Evolutionary conservation across 2,329 filamentous ascomycete species (phyloP).

Genomic region (Cladosporium sp.): DNA sequence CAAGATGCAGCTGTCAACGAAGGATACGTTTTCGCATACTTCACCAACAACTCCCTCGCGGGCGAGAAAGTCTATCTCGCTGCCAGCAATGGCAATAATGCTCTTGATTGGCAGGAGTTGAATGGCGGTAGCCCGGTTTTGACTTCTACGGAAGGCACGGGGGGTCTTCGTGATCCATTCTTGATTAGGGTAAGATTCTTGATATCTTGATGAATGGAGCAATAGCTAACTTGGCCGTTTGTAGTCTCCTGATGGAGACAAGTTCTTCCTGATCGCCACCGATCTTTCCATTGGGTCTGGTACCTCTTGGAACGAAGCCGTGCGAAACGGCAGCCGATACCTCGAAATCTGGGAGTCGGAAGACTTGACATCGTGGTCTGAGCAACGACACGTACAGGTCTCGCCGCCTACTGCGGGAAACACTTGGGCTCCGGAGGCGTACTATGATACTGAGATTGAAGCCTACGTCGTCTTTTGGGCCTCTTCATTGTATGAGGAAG

Average conservation of each 20-base stretch:
- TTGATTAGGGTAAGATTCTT: constrained; percentile 38
- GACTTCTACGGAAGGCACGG: constrained; percentile 44
- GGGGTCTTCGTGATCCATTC: constrained; percentile 50
- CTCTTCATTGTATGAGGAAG: constrained; percentile 41
- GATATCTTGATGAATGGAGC: no score
- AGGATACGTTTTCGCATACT: constrained; percentile 51
- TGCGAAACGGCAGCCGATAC: constrained; percentile 46
- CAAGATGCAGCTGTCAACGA: constrained; percentile 14
- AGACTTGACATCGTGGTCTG: constrained; percentile 49
- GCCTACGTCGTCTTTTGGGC: constrained; percentile 46
- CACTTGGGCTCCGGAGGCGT: constrained; percentile 52
- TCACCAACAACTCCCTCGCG: constrained; percentile 40
- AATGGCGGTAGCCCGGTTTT: constrained; percentile 46
- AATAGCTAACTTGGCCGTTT: no score
- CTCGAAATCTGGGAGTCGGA: constrained; percentile 51
- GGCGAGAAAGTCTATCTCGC: constrained; percentile 53
- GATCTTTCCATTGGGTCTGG: constrained; percentile 52
- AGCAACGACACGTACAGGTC: constrained; percentile 47
- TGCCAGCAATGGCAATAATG: constrained; percentile 50
- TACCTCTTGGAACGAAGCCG: constrained; percentile 48
- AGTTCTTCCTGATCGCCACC: constrained; percentile 49
- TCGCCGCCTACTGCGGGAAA: constrained; percentile 48
- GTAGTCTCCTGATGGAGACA: constrained; percentile 44
- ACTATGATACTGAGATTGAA: constrained; percentile 42
- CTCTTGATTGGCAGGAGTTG: constrained; percentile 47